Conservation (phyloP, 176 grass and related monocot genomes). For the Oryza meridionalis region DNA sequence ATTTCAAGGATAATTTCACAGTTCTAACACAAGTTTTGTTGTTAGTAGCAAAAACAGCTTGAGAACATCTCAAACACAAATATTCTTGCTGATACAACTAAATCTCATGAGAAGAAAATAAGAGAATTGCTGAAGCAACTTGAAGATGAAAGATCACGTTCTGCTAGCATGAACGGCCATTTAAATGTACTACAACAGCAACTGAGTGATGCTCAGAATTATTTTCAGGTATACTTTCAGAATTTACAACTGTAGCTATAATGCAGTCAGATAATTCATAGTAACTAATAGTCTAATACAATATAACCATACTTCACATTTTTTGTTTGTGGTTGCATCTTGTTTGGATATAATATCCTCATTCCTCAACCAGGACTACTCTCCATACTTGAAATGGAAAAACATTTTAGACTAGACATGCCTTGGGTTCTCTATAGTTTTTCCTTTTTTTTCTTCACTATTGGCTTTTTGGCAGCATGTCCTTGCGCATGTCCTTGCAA, state of each 20-base stretch:
- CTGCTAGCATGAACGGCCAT: slow-evolving; percentile 51
- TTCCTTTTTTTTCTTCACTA: not conserved
- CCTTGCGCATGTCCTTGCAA: slow-evolving; percentile 7
- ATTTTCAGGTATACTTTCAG: slow-evolving; percentile 60
- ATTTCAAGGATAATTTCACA: slow-evolving; percentile 15
- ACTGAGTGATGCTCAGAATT: slow-evolving; percentile 61
- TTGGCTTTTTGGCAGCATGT: not conserved
- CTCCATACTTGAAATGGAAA: not conserved
- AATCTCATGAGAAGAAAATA: slow-evolving; percentile 69
- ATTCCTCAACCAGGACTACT: not conserved
- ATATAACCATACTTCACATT: not conserved
- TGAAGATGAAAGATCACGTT: slow-evolving; percentile 65
- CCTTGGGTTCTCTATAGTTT: not conserved
- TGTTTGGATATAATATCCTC: slow-evolving; percentile 29
- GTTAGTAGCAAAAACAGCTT: slow-evolving; percentile 81
- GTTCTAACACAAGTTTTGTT: slow-evolving; percentile 44
- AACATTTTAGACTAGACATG: not conserved
- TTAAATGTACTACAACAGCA: slow-evolving; percentile 49
- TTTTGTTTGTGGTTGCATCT: slow-evolving; percentile 10
- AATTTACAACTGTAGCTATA: slow-evolving; percentile 4
- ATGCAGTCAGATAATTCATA: not conserved
- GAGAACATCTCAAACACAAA: slow-evolving; percentile 62
- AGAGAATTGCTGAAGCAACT: slow-evolving; percentile 55
- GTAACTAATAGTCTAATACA: too few relatives aligned
- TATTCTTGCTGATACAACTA: slow-evolving; percentile 54